Percentiles rank a stretch among this genome's conserved stretches.
Evolutionary conservation across 768 basidiomycete species (phyloP).

Genomic region (Amanita brunnescens): DNA sequence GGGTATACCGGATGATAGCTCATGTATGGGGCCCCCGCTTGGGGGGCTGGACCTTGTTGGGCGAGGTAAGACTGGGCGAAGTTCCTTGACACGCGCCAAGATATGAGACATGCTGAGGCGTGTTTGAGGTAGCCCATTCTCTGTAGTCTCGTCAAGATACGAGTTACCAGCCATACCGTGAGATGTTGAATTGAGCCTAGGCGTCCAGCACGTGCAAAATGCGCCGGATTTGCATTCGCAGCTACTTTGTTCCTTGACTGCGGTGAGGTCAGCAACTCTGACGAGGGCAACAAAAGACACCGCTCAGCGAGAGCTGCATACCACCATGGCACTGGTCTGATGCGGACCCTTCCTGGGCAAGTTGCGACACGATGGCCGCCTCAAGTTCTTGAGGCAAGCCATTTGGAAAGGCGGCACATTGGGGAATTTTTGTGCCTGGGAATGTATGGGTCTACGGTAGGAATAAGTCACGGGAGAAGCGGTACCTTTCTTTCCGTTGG

Average conservation of each 20-base stretch:
- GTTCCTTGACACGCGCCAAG: slow-evolving; percentile 51
- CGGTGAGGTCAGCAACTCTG: slow-evolving; percentile 35
- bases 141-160: slow-evolving; percentile 4
- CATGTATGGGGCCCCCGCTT: slow-evolving; percentile 32
- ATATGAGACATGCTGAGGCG: slow-evolving; percentile 30
- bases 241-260: slow-evolving; percentile 28
- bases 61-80: slow-evolving; percentile 65
- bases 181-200: slow-evolving; percentile 33
- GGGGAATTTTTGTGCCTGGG: slow-evolving; percentile 49
- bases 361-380: slow-evolving; percentile 46
- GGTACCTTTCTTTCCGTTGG: slow-evolving; percentile 57
- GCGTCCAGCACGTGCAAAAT: slow-evolving; percentile 51
- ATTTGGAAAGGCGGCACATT: slow-evolving; percentile 71
- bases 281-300: slow-evolving; percentile 24
- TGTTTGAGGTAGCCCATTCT: neutral
- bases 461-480: slow-evolving; percentile 16
- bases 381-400: slow-evolving; percentile 66
- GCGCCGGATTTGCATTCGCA: slow-evolving; percentile 45
- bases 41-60: slow-evolving; percentile 23
- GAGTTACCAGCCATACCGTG: slow-evolving; percentile 21
- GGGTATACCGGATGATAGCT: slow-evolving; percentile 36
- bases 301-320: slow-evolving; percentile 45
- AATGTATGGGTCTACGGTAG: slow-evolving; percentile 34
- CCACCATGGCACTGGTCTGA: slow-evolving; percentile 59
- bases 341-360: slow-evolving; percentile 37